These are phyloP conservation scores for Scutellaria minor DNA, from an alignment of 257 asterid species.

Conservation along the genomic window DNA sequence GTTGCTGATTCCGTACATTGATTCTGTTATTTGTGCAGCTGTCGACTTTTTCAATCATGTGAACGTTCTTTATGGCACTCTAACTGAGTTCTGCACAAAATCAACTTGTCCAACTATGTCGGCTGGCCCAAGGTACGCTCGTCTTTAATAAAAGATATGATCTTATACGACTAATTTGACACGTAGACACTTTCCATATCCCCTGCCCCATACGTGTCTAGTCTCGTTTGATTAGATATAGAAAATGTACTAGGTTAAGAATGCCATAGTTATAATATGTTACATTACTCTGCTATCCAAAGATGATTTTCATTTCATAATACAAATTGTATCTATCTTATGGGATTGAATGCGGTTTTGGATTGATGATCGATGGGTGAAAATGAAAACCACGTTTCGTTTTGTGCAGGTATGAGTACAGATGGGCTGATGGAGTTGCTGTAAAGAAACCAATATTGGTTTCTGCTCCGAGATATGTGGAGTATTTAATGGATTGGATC, in stretches of 20 bases:
- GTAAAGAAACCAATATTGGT: slow-evolving; percentile 58
- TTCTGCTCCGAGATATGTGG: slow-evolving; percentile 66
- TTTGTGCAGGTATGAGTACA: slow-evolving; percentile 52
- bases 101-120: slow-evolving; percentile 59
- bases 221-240: too few species aligned
- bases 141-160: slow-evolving; percentile 5
- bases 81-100: slow-evolving; percentile 64
- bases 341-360: neutral
- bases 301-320: too few species aligned
- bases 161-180: neutral
- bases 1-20: slow-evolving; percentile 26
- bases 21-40: slow-evolving; percentile 44
- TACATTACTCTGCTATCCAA: neutral
- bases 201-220: too few species aligned
- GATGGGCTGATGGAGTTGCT: slow-evolving; percentile 66
- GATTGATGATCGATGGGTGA: neutral
- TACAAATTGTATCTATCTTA: too few species aligned
- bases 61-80: slow-evolving; percentile 52
- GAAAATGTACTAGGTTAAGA: neutral
- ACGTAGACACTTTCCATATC: neutral
- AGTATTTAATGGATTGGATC: slow-evolving; percentile 55
- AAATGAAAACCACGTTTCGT: neutral
- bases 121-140: slow-evolving; percentile 59
- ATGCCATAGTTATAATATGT: neutral
- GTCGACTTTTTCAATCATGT: slow-evolving; percentile 63